Evolutionary conservation across 2,329 filamentous ascomycete species (phyloP), one percentile per base, ranked within the genome.

Genomic region (Coniochaeta sp.): DNA sequence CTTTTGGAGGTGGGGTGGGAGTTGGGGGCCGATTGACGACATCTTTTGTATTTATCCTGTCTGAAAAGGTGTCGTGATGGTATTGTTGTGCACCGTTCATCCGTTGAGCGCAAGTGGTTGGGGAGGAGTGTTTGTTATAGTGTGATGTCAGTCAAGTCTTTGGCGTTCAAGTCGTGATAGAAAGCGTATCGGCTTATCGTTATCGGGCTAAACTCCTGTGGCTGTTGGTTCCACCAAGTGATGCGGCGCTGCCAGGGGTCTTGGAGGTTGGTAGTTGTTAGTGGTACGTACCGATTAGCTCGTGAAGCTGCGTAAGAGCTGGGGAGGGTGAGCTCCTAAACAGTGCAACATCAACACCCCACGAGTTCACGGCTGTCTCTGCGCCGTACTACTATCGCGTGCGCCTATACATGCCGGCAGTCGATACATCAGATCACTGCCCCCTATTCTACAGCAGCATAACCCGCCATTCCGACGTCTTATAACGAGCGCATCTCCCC

Each of bases 21-120:
- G 67, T 54, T 83, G 75, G 13, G 88, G 87, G 5, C 87, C 86
- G 62, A 89, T 83, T 30, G 81, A 82, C 49, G 83, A 72, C 85
- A 89, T 89, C 18, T 16, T 68, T 27, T 18, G 3, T 13, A 10
- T 18, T 14, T 4, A 24, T n/a, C 22, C n/a, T 24, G 9, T 9
- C 28, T 3, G 48, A 47, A 20, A 47, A 46, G n/a, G 48, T 26
- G 27, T 49, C 26, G n/a, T 51, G 20, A 12, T 38, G 14, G 28
- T 49, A 26, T 20, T 47, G 10, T 38, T 14, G 5, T 22, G 24
- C 9, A 8, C 14, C 13, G n/a, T 32, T 22, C 12, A 40, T 4
- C 18, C 6, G 13, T 16, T 40, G 18, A 16, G 20, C 9, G 22
- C 6, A 30, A 24, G 8, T 42, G 12, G 22, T 12, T 38, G 33